Evolutionary conservation across 805 yeast genomes (phyloP), one percentile per base, ranked within the genome.

Genomic region (Zygotorulaspora florentina): DNA sequence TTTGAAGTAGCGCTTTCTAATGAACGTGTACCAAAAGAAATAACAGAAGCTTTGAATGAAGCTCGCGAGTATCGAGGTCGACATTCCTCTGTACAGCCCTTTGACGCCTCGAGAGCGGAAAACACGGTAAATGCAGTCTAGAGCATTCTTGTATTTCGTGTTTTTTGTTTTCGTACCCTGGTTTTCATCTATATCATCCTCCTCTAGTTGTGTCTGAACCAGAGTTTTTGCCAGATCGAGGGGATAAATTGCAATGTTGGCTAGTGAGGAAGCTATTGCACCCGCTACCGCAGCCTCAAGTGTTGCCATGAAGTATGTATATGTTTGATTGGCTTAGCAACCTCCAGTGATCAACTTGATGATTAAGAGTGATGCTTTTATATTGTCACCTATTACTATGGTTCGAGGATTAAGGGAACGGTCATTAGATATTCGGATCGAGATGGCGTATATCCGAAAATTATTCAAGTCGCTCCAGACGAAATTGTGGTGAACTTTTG

Each of bases 1-100:
- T 39, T 67, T 46, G 40, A 76, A 72, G 65, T 79, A 82, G 13
- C 74, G 65, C 43, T 75, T 73, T 51, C 87, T 77, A 13, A 86
- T 80, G 34, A 85, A 67, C 4, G 89, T 81, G 65, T 87, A 87
- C 93, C 95, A 87, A 66, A 86, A 87, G 64, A 87, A 87, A 65
- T 87, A 87, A 26, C 87, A 81, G 61, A 87, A 87, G 55, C 83
- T 84, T 59, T 85, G 87, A 8, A 85, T 79, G 2, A 90, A 89
- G 9, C 82, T 78, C 2, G 89, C 88, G 15, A 82, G 57, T 35
- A 86, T 66, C 1, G 86, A 77, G 1, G 89, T 80, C 2, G 77
- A 66, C 39, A 87, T 65, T 1, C 96, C 96, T 52, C 76, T 79
- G 66, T 87, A 87, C 65, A 85, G 74, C 6, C 91, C 93, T 13